phyloP scores from a whole-genome alignment of 306 rosid species.

The Rosa persica region DNA sequence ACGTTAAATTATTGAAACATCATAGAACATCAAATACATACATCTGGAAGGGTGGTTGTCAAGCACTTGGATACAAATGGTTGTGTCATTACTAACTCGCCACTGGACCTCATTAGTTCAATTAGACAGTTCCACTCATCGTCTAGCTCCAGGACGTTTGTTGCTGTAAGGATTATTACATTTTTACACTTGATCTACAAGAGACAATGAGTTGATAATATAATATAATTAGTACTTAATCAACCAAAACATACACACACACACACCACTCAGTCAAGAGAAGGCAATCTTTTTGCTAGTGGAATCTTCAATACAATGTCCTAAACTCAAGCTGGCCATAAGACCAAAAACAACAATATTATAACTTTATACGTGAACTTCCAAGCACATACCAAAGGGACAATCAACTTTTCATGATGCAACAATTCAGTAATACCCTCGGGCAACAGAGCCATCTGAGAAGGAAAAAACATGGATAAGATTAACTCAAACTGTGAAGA shows the following conservation, averaged over 20 bases:
- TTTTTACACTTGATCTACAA: constrained; percentile 89
- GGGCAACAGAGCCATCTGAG: constrained; percentile 94
- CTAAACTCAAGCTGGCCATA: constrained; percentile 19
- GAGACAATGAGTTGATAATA: constrained; percentile 20
- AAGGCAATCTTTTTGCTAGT: constrained; percentile 12
- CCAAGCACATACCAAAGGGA: constrained; percentile 74
- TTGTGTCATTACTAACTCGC: constrained; percentile 51
- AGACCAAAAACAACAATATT: constrained; percentile 9
- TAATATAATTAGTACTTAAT: background rate
- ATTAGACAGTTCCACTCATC: constrained; percentile 81
- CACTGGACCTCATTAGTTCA: constrained; percentile 63
- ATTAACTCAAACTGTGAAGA: constrained; percentile 20
- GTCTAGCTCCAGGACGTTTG: constrained; percentile 68
- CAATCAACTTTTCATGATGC: constrained; percentile 74
- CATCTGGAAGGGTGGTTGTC: constrained; percentile 67
- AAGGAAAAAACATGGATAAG: constrained; percentile 38
- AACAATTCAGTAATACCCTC: constrained; percentile 92
- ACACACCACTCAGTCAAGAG: background rate
- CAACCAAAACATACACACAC: background rate
- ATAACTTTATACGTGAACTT: constrained; percentile 22
- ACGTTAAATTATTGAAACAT: background rate
- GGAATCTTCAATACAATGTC: constrained; percentile 9
- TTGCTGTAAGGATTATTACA: constrained; percentile 63
- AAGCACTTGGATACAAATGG: constrained; percentile 57
- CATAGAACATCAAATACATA: constrained; percentile 31